Percentiles rank a stretch among this genome's conserved stretches.
Evolutionary conservation across 2,329 filamentous ascomycete genomes (phyloP).

Genomic region (Amauroascus verrucosus): DNA sequence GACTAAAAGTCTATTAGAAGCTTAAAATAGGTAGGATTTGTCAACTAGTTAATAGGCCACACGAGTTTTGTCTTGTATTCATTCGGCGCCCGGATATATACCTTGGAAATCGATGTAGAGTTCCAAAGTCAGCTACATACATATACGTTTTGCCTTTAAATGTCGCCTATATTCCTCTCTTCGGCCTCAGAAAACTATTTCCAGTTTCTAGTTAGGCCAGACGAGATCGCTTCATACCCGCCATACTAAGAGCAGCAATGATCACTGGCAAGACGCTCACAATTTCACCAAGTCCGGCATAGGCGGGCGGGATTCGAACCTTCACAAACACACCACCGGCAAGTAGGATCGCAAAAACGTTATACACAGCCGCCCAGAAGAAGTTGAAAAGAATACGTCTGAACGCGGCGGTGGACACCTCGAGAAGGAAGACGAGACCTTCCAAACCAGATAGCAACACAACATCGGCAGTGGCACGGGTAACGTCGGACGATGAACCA

Average conservation of each 20-base stretch:
- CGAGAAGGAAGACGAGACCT: constrained; percentile 50
- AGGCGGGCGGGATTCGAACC: constrained; percentile 50
- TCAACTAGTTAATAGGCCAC: no score
- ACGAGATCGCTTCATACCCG: constrained; percentile 6
- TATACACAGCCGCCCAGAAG: constrained; percentile 60
- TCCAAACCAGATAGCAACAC: constrained; percentile 52
- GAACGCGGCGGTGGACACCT: constrained; percentile 39
- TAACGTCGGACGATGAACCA: constrained; percentile 52
- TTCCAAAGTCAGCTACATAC: not conserved
- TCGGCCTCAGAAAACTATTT: no score
- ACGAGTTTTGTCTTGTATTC: no score
- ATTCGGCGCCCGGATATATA: no score
- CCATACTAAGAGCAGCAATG: constrained; percentile 35
- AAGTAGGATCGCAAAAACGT: constrained; percentile 56
- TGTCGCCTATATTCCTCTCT: no score
- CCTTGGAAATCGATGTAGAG: not conserved
- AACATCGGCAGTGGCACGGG: constrained; percentile 57
- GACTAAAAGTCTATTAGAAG: no score
- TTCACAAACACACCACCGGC: constrained; percentile 56
- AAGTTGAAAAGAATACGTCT: constrained; percentile 57
- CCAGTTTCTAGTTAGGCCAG: not conserved
- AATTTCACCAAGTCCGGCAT: constrained; percentile 60
- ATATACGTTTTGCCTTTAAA: no score
- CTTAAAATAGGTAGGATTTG: no score
- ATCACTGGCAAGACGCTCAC: constrained; percentile 65